phyloP scores from a whole-genome alignment of 495 filamentous ascomycete species.

The Lasiosphaeriaceae sp. region DNA sequence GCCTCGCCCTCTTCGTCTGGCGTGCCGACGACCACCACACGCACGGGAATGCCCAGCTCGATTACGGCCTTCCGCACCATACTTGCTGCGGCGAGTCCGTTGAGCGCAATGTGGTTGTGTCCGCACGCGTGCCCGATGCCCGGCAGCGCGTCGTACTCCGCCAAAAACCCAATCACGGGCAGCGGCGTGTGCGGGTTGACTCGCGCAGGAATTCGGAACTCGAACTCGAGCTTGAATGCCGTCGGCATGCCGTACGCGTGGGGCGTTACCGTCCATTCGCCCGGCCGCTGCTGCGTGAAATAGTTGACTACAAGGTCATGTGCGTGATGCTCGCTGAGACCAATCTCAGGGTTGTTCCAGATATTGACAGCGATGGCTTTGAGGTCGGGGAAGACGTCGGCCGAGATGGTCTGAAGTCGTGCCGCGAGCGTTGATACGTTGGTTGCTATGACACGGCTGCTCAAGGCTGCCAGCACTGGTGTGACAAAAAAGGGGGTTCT shows the following conservation, averaged over 20 bases:
- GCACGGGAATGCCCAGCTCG: slow-evolving; percentile 42
- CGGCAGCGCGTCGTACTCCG: slow-evolving; percentile 45
- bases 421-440: background rate
- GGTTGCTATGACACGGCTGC: background rate
- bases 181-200: slow-evolving; percentile 34
- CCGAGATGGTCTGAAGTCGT: background rate
- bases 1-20: slow-evolving; percentile 57
- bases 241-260: slow-evolving; percentile 39
- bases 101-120: slow-evolving; percentile 46
- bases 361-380: slow-evolving; percentile 26
- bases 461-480: background rate
- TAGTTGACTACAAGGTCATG: slow-evolving; percentile 46
- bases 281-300: slow-evolving; percentile 32
- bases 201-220: slow-evolving; percentile 27
- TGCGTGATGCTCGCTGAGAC: slow-evolving; percentile 42
- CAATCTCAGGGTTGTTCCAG: slow-evolving; percentile 45
- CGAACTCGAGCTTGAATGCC: slow-evolving; percentile 38
- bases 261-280: slow-evolving; percentile 37
- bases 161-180: slow-evolving; percentile 39
- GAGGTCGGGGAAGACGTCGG: slow-evolving; percentile 17
- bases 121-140: slow-evolving; percentile 47
- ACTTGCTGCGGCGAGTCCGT: slow-evolving; percentile 40
- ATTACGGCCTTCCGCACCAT: slow-evolving; percentile 36
- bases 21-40: slow-evolving; percentile 49
- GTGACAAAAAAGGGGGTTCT: background rate